Evolutionary conservation across 2,329 filamentous ascomycete genomes (phyloP).

Genomic region (Cladophialophora exuberans): DNA sequence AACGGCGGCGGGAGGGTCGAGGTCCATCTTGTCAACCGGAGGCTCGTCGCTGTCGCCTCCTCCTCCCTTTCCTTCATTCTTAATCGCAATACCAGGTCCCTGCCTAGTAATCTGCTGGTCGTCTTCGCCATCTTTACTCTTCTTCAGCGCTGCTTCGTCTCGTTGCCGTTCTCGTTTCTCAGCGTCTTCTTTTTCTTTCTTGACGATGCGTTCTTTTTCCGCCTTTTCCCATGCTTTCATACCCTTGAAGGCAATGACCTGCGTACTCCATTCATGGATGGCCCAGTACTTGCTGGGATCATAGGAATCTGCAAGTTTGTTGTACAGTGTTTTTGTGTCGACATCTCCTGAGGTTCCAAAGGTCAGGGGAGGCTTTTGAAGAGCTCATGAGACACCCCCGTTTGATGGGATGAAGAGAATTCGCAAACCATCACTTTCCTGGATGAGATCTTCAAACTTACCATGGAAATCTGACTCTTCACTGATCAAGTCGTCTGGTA

Average conservation of each 20-base stretch:
- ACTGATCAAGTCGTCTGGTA: constrained; percentile 39
- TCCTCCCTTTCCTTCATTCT: no score
- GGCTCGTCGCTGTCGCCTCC: neutral
- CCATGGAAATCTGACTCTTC: constrained; percentile 52
- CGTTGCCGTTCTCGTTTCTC: no score
- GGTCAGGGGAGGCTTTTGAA: neutral
- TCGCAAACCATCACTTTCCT: no score
- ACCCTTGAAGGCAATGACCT: constrained; percentile 24
- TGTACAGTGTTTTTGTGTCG: constrained; percentile 51
- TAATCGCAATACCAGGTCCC: no score
- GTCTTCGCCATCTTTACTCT: neutral
- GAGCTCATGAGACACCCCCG: no score
- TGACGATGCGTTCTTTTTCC: neutral
- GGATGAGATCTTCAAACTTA: constrained; percentile 20
- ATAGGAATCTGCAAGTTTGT: constrained; percentile 56
- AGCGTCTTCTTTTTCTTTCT: no score
- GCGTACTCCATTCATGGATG: constrained; percentile 27
- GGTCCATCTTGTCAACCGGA: neutral
- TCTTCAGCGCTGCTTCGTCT: neutral
- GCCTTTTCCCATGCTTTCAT: constrained; percentile 8
- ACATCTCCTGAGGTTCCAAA: constrained; percentile 56
- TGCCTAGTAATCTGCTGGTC: neutral
- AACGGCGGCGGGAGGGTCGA: neutral
- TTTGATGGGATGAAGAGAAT: no score
- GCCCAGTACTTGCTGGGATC: constrained; percentile 57